Conservation (phyloP, 2,329 filamentous ascomycete genomes). For the Sarocladium brachiariae region DNA sequence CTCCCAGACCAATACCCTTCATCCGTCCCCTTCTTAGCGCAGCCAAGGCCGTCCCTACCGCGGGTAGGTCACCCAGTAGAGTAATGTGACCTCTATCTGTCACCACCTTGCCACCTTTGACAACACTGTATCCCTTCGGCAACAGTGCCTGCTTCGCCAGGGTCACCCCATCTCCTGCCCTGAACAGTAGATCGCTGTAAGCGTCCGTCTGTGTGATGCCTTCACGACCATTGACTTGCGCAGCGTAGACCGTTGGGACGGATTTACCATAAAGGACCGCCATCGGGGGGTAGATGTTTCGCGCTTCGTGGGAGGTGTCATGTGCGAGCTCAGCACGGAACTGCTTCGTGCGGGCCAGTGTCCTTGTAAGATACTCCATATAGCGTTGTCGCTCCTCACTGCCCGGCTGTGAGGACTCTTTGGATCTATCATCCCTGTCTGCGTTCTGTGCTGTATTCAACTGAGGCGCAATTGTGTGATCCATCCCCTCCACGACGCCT, state of each 20-base stretch:
- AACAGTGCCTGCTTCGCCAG: conserved; percentile 80
- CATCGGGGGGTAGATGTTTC: conserved; percentile 76
- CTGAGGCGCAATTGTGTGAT: conserved; percentile 22
- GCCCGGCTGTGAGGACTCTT: conserved; percentile 12
- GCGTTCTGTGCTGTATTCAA: conserved; percentile 13
- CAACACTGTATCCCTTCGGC: conserved; percentile 69
- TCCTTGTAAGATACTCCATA: conserved; percentile 64
- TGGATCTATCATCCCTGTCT: neutral
- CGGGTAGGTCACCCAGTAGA: conserved; percentile 76
- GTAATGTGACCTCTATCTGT: conserved; percentile 84
- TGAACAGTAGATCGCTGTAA: conserved; percentile 83
- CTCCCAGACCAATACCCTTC: conserved; percentile 65
- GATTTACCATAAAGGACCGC: conserved; percentile 82
- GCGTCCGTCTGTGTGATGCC: conserved; percentile 69
- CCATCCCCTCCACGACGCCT: conserved; percentile 26
- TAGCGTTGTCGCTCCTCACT: conserved; percentile 25
- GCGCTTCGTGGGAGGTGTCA: conserved; percentile 46
- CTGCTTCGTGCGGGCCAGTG: conserved; percentile 59
- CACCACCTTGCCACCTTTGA: conserved; percentile 65
- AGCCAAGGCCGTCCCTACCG: conserved; percentile 66
- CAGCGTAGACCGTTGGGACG: conserved; percentile 78
- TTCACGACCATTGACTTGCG: conserved; percentile 65
- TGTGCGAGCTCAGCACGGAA: conserved; percentile 74
- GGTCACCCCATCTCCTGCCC: conserved; percentile 82
- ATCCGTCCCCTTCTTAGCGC: conserved; percentile 60